Conservation (phyloP, 768 basidiomycete species). For the Pleurotus tuber-regium region DNA sequence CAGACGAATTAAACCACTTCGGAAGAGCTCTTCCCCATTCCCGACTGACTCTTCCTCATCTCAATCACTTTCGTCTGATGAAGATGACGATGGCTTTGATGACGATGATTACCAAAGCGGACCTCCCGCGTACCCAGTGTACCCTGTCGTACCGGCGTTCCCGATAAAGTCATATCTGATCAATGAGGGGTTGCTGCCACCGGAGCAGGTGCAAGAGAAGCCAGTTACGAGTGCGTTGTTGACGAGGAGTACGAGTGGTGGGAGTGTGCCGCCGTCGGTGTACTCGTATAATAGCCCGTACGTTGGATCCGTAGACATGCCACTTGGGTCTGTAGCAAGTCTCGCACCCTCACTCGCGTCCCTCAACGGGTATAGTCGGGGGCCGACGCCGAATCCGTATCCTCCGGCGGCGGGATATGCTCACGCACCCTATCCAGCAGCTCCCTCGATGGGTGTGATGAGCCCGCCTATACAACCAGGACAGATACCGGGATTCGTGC, state of each 20-base stretch:
- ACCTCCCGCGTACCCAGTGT: neutral
- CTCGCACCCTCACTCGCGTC: neutral
- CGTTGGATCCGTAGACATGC: constrained; percentile 1
- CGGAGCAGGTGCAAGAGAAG: neutral
- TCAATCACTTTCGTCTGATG: constrained; percentile 1
- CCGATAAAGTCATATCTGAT: constrained; percentile 7
- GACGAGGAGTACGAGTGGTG: neutral
- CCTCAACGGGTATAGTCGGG: neutral
- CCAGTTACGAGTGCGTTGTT: neutral
- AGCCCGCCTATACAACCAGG: constrained; percentile 1
- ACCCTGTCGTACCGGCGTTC: constrained; percentile 1
- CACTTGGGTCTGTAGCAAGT: too few species aligned
- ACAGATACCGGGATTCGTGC: neutral
- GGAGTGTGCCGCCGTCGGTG: constrained; percentile 1
- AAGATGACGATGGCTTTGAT: constrained; percentile 2
- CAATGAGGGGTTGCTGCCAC: constrained; percentile 8
- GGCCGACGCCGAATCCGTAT: neutral
- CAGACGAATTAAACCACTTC: neutral
- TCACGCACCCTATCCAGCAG: neutral
- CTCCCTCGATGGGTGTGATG: neutral
- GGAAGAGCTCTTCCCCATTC: neutral
- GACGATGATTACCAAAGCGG: constrained; percentile 4
- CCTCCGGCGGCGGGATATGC: neutral
- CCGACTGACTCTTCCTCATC: constrained; percentile 4
- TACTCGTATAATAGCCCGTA: constrained; percentile 9